phyloP scores from a whole-genome alignment of 805 yeast genomes.

The Schizosaccharomyces japonicus region DNA sequence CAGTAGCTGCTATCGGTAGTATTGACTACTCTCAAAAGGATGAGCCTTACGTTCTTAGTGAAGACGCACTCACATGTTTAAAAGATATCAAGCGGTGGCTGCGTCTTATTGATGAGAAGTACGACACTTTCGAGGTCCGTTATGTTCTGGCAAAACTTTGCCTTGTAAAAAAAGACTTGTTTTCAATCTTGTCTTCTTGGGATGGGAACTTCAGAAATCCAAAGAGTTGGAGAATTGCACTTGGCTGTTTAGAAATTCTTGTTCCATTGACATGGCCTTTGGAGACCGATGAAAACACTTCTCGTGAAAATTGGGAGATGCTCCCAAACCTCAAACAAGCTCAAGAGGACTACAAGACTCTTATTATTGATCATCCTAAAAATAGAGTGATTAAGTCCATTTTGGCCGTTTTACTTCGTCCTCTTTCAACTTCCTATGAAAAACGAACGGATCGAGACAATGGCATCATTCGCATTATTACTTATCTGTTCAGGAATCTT shows the following conservation, averaged over 20 bases:
- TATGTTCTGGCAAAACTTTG: constrained; percentile 66
- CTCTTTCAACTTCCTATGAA: constrained; percentile 25
- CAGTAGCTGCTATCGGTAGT: constrained; percentile 82
- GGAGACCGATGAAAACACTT: constrained; percentile 29
- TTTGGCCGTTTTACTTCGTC: constrained; percentile 41
- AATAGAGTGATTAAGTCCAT: constrained; percentile 49
- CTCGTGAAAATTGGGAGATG: constrained; percentile 29
- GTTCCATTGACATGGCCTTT: constrained; percentile 76
- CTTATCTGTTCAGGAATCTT: constrained; percentile 57
- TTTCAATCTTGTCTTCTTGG: constrained; percentile 56
- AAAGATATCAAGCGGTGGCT: constrained; percentile 80
- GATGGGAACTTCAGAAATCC: constrained; percentile 20
- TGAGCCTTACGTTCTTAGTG: constrained; percentile 53
- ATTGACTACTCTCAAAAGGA: constrained; percentile 35
- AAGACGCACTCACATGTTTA: constrained; percentile 65
- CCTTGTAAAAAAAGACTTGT: constrained; percentile 45
- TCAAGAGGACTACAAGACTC: constrained; percentile 50
- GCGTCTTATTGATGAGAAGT: constrained; percentile 52
- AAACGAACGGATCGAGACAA: constrained; percentile 51
- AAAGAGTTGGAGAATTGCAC: constrained; percentile 34
- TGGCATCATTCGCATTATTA: constrained; percentile 43
- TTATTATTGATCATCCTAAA: constrained; percentile 29
- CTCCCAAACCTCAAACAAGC: constrained; percentile 39
- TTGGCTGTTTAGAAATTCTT: constrained; percentile 52
- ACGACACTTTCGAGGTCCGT: constrained; percentile 55